phyloP scores from a whole-genome alignment of 805 yeast genomes.

The Vanderwaltozyma polyspora region DNA sequence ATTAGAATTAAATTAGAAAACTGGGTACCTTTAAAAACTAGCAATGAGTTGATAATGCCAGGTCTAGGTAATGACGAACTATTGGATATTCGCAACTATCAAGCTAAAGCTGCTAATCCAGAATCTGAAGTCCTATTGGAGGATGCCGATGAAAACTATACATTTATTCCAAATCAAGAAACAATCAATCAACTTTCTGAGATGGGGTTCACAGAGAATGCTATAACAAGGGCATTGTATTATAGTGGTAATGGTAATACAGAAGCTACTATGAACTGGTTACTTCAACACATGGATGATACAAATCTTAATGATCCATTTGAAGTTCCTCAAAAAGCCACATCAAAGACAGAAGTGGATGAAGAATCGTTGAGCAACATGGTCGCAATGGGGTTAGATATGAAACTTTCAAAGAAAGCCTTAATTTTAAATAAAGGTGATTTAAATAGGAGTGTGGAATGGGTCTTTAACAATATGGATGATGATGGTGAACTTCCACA shows the following conservation, averaged over 20 bases:
- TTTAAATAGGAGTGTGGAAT: slow-evolving; percentile 72
- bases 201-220: slow-evolving; percentile 80
- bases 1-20: slow-evolving; percentile 74
- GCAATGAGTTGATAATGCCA: slow-evolving; percentile 54
- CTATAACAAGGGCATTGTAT: slow-evolving; percentile 57
- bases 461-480: slow-evolving; percentile 78
- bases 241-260: slow-evolving; percentile 46
- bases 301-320: slow-evolving; percentile 61
- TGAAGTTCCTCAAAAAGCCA: slow-evolving; percentile 17
- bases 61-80: slow-evolving; percentile 20
- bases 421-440: slow-evolving; percentile 47
- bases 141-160: slow-evolving; percentile 8
- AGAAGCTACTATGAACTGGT: slow-evolving; percentile 84
- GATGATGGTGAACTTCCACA: slow-evolving; percentile 51
- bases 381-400: slow-evolving; percentile 64
- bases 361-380: slow-evolving; percentile 21
- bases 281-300: slow-evolving; percentile 83
- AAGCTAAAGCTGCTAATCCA: slow-evolving; percentile 30
- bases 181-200: slow-evolving; percentile 45
- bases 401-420: slow-evolving; percentile 61
- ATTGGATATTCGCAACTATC: slow-evolving; percentile 35
- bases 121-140: slow-evolving; percentile 19
- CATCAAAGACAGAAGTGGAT: slow-evolving; percentile 4
- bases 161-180: slow-evolving; percentile 45
- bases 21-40: slow-evolving; percentile 82